Evolutionary conservation across 106 monocot species (phyloP).

Genomic region (Acanthochlamys bracteata): DNA sequence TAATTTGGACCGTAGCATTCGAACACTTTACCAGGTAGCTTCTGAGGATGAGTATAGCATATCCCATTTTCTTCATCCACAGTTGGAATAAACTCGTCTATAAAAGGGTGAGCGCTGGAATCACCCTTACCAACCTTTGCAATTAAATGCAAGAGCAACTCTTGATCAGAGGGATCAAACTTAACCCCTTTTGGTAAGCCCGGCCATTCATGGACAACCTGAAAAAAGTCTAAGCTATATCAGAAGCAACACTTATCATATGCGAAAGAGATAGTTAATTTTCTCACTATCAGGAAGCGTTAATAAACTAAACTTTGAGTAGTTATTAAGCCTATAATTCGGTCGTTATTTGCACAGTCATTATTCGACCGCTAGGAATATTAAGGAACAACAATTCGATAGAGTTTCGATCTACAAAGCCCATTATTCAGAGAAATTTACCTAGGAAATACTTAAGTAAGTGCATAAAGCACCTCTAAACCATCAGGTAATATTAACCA

Average conservation of each 20-base stretch:
- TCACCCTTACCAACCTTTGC: slow-evolving; percentile 56
- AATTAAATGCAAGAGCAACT: slow-evolving; percentile 71
- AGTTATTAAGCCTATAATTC: background rate
- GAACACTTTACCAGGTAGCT: slow-evolving; percentile 51
- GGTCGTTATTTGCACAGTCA: background rate
- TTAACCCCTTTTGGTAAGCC: slow-evolving; percentile 95
- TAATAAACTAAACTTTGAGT: background rate
- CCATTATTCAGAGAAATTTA: too few species aligned
- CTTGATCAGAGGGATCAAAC: slow-evolving; percentile 97
- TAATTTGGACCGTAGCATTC: background rate
- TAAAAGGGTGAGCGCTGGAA: slow-evolving; percentile 74
- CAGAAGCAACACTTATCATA: background rate
- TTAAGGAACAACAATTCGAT: background rate
- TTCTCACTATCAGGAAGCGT: too few species aligned
- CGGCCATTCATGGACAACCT: slow-evolving; percentile 93
- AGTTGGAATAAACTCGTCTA: slow-evolving; percentile 92
- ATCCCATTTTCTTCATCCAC: slow-evolving; percentile 86
- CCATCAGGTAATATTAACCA: too few species aligned
- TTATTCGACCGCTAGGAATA: background rate
- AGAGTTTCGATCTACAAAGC: too few species aligned
- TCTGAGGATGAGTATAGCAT: slow-evolving; percentile 89
- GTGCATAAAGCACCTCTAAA: too few species aligned
- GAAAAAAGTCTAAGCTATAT: slow-evolving; percentile 1
- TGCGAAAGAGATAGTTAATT: background rate
- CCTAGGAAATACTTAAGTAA: too few species aligned